A percentile compares a stretch with the other conserved stretches of the same genome.
These are phyloP conservation scores for Pseudogymnoascus sp. DNA, from an alignment of 2,329 filamentous ascomycete species.

Conservation along the genomic window DNA sequence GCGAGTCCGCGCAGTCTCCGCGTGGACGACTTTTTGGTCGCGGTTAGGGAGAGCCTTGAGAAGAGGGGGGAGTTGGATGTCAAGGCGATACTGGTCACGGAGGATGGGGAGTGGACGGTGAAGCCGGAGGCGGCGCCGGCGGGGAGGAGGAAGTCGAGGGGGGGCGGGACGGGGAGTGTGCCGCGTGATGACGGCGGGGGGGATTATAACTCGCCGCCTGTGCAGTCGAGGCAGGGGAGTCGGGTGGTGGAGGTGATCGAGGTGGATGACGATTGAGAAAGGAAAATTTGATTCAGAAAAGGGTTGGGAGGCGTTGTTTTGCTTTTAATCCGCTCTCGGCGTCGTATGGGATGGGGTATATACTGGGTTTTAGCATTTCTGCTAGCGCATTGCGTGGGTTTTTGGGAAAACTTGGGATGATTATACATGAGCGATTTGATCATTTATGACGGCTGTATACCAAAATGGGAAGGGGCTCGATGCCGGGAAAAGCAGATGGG, in stretches of 20 bases:
- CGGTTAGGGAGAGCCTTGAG: conserved; percentile 50
- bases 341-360: background rate
- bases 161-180: conserved; percentile 12
- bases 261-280: conserved; percentile 21
- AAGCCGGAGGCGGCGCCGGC: conserved; percentile 30
- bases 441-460: background rate
- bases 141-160: conserved; percentile 15
- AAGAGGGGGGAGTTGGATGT: conserved; percentile 38
- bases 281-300: background rate
- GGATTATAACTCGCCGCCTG: background rate
- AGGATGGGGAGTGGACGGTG: conserved; percentile 57
- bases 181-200: conserved; percentile 13
- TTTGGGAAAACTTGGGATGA: background rate
- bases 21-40: conserved; percentile 64
- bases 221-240: conserved; percentile 12
- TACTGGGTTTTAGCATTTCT: background rate
- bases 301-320: background rate
- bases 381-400: background rate
- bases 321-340: background rate
- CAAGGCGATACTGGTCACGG: conserved; percentile 53
- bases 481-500: background rate
- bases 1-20: conserved; percentile 63
- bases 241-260: conserved; percentile 20
- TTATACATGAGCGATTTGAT: background rate
- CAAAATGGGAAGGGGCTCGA: background rate